Evolutionary conservation across 805 yeast genomes (phyloP).

Genomic region (Kuraishia molischiana): DNA sequence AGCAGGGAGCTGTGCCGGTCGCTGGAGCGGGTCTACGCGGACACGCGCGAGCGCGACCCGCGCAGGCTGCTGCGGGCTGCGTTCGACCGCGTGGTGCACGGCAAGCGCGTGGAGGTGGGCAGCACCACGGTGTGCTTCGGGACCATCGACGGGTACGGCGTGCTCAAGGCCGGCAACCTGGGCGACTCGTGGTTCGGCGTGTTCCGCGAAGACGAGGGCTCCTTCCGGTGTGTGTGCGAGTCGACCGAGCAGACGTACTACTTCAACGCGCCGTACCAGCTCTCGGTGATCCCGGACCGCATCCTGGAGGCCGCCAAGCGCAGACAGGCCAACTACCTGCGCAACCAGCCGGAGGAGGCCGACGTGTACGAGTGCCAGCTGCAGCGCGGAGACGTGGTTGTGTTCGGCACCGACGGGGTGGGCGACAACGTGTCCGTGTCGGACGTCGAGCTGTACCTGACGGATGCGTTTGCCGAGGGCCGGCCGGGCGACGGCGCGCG

Average conservation of each 20-base stretch:
- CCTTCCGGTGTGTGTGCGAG: constrained; percentile 42
- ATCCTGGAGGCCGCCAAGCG: constrained; percentile 41
- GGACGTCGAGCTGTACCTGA: constrained; percentile 62
- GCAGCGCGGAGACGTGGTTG: constrained; percentile 59
- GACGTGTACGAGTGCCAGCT: constrained; percentile 60
- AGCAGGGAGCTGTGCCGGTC: constrained; percentile 66
- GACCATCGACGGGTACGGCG: constrained; percentile 42
- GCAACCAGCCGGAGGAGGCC: constrained; percentile 60
- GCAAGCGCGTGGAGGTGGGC: constrained; percentile 70
- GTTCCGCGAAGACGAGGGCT: constrained; percentile 35
- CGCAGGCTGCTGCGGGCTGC: constrained; percentile 42
- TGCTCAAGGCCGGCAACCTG: constrained; percentile 59
- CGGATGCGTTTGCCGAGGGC: constrained; percentile 32
- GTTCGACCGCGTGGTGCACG: constrained; percentile 39
- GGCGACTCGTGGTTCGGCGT: constrained; percentile 96
- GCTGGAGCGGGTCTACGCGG: constrained; percentile 25
- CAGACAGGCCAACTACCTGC: constrained; percentile 54
- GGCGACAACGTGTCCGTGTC: constrained; percentile 72
- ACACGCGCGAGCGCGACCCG: constrained; percentile 20
- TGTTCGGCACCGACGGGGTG: constrained; percentile 92
- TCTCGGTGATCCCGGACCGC: constrained; percentile 71
- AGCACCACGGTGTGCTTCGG: constrained; percentile 93
- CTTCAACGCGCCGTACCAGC: constrained; percentile 88
- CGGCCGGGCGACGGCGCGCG: constrained; percentile 10
- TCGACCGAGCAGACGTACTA: constrained; percentile 76